Conservation (phyloP, 345 rosid species). For the Mangifera indica region DNA sequence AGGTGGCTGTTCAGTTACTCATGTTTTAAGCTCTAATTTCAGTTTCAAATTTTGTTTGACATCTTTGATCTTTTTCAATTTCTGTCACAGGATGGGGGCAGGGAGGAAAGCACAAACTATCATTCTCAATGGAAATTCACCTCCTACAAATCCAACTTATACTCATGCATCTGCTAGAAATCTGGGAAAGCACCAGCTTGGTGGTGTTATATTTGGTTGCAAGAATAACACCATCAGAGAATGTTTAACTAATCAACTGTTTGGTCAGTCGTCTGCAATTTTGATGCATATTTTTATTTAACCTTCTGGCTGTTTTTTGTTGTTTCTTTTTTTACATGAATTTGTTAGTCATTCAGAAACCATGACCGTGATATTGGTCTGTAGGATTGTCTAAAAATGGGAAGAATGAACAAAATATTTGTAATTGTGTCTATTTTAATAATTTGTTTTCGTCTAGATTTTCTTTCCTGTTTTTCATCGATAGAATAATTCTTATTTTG, state of each 20-base stretch:
- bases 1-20: too few species aligned
- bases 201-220: constrained; percentile 77
- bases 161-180: constrained; percentile 33
- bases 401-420: neutral
- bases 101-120: constrained; percentile 27
- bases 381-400: neutral
- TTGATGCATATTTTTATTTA: neutral
- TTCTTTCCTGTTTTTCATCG: neutral
- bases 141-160: neutral
- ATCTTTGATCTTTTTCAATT: constrained; percentile 5
- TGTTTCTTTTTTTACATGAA: neutral
- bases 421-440: neutral
- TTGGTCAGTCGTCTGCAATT: constrained; percentile 48
- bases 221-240: constrained; percentile 50
- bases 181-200: constrained; percentile 52
- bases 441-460: neutral
- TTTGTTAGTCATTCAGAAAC: neutral
- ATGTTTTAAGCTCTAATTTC: neutral
- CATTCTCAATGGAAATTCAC: neutral
- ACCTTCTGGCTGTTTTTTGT: neutral
- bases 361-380: neutral
- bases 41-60: constrained; percentile 2
- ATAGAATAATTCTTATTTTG: neutral
- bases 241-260: constrained; percentile 58
- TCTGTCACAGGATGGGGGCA: constrained; percentile 46